phyloP scores from a whole-genome alignment of 352 stramenopile species.

The Phytophthora crassamura region DNA sequence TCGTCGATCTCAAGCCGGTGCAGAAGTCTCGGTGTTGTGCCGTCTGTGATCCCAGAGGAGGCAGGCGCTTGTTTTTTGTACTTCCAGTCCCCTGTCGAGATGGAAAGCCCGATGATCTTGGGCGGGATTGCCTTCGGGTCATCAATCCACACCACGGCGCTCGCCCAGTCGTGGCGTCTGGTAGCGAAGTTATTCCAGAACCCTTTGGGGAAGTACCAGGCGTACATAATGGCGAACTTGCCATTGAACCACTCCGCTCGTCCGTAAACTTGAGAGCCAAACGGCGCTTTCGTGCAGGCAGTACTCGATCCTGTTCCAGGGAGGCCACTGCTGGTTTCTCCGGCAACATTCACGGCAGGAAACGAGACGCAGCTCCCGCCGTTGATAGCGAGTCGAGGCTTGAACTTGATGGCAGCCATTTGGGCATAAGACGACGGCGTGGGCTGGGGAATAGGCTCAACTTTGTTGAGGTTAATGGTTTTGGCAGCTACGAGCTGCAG shows the following conservation, averaged over 20 bases:
- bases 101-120: slow-evolving; percentile 4
- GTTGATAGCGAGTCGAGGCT: neutral
- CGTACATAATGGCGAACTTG: slow-evolving; percentile 18
- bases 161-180: slow-evolving; percentile 17
- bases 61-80: too few relatives aligned
- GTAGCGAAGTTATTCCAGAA: neutral
- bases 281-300: slow-evolving; percentile 1
- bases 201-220: slow-evolving; percentile 22
- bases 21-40: too few relatives aligned
- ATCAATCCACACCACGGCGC: slow-evolving; percentile 16
- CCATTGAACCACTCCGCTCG: slow-evolving; percentile 1
- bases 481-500: too few relatives aligned
- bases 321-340: neutral
- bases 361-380: neutral
- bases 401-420: slow-evolving; percentile 18
- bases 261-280: slow-evolving; percentile 18
- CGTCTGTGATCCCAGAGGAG: too few relatives aligned
- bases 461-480: slow-evolving; percentile 6
- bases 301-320: too few relatives aligned
- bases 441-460: slow-evolving; percentile 15
- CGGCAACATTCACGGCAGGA: slow-evolving; percentile 9
- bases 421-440: neutral
- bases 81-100: slow-evolving; percentile 4
- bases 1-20: too few relatives aligned
- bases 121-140: neutral